Evolutionary conservation across 768 basidiomycete species (phyloP), one percentile per base, ranked within the genome.

Genomic region (Boletus edulis): DNA sequence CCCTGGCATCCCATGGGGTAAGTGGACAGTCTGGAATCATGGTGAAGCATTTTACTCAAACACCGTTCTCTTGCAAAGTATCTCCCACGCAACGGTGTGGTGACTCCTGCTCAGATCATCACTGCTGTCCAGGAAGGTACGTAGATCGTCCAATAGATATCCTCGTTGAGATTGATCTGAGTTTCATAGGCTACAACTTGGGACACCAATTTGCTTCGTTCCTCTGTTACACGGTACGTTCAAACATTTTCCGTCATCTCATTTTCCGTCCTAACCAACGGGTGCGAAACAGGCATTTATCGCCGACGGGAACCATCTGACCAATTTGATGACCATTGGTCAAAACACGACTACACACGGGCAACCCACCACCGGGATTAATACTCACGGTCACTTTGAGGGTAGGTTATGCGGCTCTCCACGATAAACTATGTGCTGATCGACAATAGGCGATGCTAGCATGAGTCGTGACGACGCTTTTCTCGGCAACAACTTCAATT

Each of bases 301-400:
- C 18, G 59, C 67, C 3, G 65, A 65, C 17, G 64, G 64, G 4
- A 67, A 67, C 20, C 62, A 61, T 24, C 49, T 67, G 47, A 65
- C 64, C 7, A 66, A 66, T 13, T 46, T 66, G 49, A 66, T 65
- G 61, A 57, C 51, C 49, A 65, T 65, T 17, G 63, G 59, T 49
- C 54, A 54, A 38, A 65, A 67, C 20, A 43, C 48, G 11, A 65
- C 64, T 5, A 44, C 40, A 15, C 31, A 52, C 1, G 34, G 11
- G 27, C 17, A 49, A 24, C 35, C 54, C 38, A 55, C 55, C 29
- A 51, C 58, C 0, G 58, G 65, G 7, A 51, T 66, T 0, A 64
- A 56, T 24, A 64, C 50, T 15, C 65, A 67, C 11, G 56, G 65
- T 4, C 61, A 56, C 18, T 61, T 64, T 35, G 59, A 65, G 56